phyloP scores from a whole-genome alignment of 306 rosid species.

The Prosopis cineraria region DNA sequence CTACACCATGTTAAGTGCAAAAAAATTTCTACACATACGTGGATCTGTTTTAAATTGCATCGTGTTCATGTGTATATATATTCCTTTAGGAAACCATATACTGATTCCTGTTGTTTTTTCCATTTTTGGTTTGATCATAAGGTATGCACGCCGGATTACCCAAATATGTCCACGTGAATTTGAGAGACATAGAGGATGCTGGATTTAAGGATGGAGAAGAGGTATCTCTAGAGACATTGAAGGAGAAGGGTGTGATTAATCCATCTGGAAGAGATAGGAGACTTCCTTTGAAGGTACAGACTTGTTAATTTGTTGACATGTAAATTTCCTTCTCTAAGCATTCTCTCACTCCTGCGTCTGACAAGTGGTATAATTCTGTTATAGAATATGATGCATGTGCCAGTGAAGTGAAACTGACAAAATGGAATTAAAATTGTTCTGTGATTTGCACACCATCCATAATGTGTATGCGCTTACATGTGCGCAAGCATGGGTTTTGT shows the following conservation, averaged over 20 bases:
- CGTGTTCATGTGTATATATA: neutral
- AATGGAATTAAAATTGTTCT: constrained; percentile 15
- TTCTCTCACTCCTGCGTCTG: constrained; percentile 25
- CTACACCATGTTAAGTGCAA: neutral
- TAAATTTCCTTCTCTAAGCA: constrained; percentile 4
- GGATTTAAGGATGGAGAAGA: constrained; percentile 91
- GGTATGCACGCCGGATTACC: constrained; percentile 95
- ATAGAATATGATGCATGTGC: neutral
- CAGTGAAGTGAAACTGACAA: constrained; percentile 20
- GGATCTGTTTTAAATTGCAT: neutral
- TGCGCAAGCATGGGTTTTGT: neutral
- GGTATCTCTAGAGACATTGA: constrained; percentile 79
- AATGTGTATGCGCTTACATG: neutral
- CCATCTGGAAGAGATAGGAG: constrained; percentile 93
- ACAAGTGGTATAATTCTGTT: neutral
- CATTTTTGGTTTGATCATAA: constrained; percentile 28
- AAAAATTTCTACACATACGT: neutral
- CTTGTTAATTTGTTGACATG: constrained; percentile 20
- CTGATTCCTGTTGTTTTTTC: constrained; percentile 23
- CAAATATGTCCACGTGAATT: constrained; percentile 83
- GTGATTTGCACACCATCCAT: neutral
- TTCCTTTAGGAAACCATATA: constrained; percentile 16
- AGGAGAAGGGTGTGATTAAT: constrained; percentile 77
- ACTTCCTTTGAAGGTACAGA: constrained; percentile 86
- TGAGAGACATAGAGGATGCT: constrained; percentile 79